Evolutionary conservation across 139 green algal species (phyloP).

Genomic region (Ettlia oleoabundans): DNA sequence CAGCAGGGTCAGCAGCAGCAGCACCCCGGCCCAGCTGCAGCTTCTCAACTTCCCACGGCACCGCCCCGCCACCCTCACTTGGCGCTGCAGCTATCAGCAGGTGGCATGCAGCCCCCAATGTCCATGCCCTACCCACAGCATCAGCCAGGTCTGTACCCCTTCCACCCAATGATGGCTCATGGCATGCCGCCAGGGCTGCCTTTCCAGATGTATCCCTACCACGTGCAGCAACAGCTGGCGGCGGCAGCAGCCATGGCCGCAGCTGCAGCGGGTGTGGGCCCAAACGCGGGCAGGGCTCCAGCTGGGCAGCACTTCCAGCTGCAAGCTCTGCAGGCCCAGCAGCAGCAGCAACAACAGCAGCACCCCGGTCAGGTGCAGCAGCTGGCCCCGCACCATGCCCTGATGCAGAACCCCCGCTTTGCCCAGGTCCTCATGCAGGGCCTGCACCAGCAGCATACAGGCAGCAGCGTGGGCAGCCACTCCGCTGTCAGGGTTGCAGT

Average conservation of each 20-base stretch:
- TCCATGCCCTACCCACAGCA: no score
- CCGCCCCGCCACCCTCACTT: no score
- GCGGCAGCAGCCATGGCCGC: not conserved
- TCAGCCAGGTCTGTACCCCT: no score
- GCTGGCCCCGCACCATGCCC: not conserved
- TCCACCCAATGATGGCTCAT: no score
- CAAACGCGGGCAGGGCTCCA: not conserved
- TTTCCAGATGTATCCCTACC: no score
- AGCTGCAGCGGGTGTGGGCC: not conserved
- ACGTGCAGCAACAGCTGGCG: not conserved
- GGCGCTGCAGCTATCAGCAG: not conserved
- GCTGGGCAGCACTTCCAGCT: no score
- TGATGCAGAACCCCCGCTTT: not conserved
- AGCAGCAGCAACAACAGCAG: conserved; percentile 3
- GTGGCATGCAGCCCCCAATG: not conserved
- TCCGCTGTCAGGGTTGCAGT: no score
- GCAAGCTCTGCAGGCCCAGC: not conserved
- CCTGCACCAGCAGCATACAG: no score
- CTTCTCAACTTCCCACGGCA: not conserved
- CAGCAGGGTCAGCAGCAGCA: not conserved
- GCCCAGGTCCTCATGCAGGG: not conserved
- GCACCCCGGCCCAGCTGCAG: not conserved
- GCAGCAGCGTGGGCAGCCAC: not conserved
- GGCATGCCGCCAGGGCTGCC: no score
- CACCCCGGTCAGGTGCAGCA: no score